These are phyloP conservation scores for Acacia confusa DNA, from an alignment of 306 rosid genomes.

Conservation along the genomic window DNA sequence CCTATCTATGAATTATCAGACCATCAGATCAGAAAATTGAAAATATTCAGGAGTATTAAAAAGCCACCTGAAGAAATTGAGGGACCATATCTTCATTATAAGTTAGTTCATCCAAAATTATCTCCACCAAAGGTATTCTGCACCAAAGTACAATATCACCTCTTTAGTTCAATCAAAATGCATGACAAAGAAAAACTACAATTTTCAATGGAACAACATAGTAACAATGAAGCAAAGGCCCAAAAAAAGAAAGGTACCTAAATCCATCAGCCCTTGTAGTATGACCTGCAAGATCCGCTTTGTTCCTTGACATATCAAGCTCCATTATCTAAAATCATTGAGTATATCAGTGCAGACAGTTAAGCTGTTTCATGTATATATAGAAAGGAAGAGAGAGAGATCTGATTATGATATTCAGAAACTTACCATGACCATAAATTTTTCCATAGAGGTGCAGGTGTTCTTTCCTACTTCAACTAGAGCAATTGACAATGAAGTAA, in stretches of 20 bases:
- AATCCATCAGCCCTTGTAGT: slow-evolving; percentile 76
- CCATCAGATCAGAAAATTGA: not conserved
- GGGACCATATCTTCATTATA: slow-evolving; percentile 56
- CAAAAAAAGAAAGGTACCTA: slow-evolving; percentile 49
- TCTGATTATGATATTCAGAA: slow-evolving; percentile 14
- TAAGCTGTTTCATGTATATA: not conserved
- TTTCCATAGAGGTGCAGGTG: slow-evolving; percentile 55
- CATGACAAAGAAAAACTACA: not conserved
- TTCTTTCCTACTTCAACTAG: slow-evolving; percentile 61
- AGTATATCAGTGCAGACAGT: slow-evolving; percentile 35
- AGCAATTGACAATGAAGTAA: slow-evolving; percentile 50
- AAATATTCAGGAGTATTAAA: slow-evolving; percentile 8
- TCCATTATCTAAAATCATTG: slow-evolving; percentile 60
- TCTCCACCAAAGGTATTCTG: slow-evolving; percentile 78
- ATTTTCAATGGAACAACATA: not conserved
- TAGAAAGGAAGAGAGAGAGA: not conserved
- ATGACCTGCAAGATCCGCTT: slow-evolving; percentile 64
- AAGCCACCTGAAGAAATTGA: slow-evolving; percentile 74
- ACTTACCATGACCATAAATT: slow-evolving; percentile 64
- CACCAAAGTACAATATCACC: slow-evolving; percentile 34
- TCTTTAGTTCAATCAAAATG: slow-evolving; percentile 8
- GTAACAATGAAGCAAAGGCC: slow-evolving; percentile 8
- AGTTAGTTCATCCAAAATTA: slow-evolving; percentile 77
- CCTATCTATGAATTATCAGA: not conserved
- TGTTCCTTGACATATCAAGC: slow-evolving; percentile 72